A percentile compares a stretch with the other conserved stretches of the same genome.
Evolutionary conservation across 495 filamentous ascomycete species (phyloP).

Genomic region (Penicillium silybi): DNA sequence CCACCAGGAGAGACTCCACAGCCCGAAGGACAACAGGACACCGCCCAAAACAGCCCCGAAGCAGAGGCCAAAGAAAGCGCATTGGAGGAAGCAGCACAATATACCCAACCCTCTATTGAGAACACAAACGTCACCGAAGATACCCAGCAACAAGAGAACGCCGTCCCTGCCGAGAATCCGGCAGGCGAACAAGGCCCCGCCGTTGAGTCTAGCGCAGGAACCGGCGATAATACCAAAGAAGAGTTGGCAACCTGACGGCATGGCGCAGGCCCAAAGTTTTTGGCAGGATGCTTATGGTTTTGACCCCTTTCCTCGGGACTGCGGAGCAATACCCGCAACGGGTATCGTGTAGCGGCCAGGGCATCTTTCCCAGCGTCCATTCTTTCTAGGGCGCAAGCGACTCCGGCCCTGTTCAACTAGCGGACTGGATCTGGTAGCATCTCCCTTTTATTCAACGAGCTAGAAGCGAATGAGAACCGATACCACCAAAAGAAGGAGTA

Average conservation of each 20-base stretch:
- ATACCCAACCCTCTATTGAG: slow-evolving; percentile 9
- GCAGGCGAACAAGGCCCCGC: slow-evolving; percentile 12
- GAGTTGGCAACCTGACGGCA: slow-evolving; percentile 14
- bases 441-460: background rate
- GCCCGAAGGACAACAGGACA: slow-evolving; percentile 18
- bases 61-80: background rate
- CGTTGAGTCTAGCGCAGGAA: slow-evolving; percentile 13
- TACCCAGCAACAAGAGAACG: slow-evolving; percentile 4
- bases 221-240: slow-evolving; percentile 12
- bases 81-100: slow-evolving; percentile 16
- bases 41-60: slow-evolving; percentile 10
- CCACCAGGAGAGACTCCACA: slow-evolving; percentile 27
- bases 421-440: background rate
- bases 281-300: slow-evolving; percentile 10
- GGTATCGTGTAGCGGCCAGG: slow-evolving; percentile 11
- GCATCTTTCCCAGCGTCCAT: background rate
- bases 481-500: background rate
- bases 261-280: slow-evolving; percentile 9
- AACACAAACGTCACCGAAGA: slow-evolving; percentile 9
- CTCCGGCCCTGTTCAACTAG: background rate
- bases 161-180: slow-evolving; percentile 14
- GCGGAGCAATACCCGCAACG: slow-evolving; percentile 21
- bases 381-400: background rate
- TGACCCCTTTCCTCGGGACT: slow-evolving; percentile 9
- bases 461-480: background rate